Conservation (phyloP, 129 eudicot genomes). For the Tagetes patula region DNA sequence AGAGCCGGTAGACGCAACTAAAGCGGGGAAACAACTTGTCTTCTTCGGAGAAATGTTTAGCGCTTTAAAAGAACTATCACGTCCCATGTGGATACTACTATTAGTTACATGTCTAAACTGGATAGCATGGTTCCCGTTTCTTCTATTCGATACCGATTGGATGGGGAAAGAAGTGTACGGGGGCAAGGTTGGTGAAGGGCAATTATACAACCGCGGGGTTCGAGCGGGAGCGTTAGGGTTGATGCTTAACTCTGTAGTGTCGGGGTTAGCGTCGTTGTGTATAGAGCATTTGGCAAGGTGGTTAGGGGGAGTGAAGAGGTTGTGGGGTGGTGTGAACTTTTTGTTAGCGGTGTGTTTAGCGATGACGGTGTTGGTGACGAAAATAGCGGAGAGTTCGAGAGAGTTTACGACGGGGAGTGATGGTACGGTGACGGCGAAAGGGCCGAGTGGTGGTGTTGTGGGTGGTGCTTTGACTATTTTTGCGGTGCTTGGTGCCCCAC, state of each 20-base stretch:
- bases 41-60: conserved; percentile 29
- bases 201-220: conserved; percentile 52
- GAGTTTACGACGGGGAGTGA: neutral
- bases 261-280: conserved; percentile 46
- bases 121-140: conserved; percentile 70
- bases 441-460: conserved; percentile 36
- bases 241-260: conserved; percentile 45
- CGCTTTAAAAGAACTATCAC: conserved; percentile 37
- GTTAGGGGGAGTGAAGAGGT: conserved; percentile 40
- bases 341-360: conserved; percentile 44
- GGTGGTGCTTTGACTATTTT: conserved; percentile 44
- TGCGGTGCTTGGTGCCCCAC: conserved; percentile 57
- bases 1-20: conserved; percentile 12
- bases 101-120: conserved; percentile 63
- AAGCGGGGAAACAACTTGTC: neutral
- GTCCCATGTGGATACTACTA: conserved; percentile 53
- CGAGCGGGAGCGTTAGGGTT: conserved; percentile 61
- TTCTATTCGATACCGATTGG: conserved; percentile 80
- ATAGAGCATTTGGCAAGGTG: conserved; percentile 38
- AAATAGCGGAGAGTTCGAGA: conserved; percentile 38
- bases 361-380: conserved; percentile 43
- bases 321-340: conserved; percentile 61
- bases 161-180: conserved; percentile 87
- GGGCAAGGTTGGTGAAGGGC: conserved; percentile 35
- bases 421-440: conserved; percentile 2